Evolutionary conservation across 2,329 filamentous ascomycete species (phyloP).

Genomic region (Paecilomyces variotii): DNA sequence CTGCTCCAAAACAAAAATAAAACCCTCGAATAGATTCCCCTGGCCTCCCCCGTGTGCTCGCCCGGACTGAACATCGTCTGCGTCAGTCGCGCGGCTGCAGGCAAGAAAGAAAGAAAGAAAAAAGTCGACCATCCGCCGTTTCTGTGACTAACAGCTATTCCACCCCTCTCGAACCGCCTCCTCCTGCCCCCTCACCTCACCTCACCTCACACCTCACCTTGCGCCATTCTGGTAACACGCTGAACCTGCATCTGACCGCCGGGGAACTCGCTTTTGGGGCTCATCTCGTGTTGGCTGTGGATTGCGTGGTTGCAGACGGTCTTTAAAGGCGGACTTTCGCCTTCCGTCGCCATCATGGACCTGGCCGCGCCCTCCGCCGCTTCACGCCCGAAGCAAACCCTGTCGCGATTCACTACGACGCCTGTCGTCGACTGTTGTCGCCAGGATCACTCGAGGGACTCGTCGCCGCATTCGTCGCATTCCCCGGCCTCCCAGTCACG

Average conservation of each 20-base stretch:
- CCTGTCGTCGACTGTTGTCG: conserved; percentile 14
- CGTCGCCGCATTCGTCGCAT: conserved; percentile 24
- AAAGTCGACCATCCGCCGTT: conserved; percentile 1
- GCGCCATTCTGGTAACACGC: background rate
- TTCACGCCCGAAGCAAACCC: conserved; percentile 17
- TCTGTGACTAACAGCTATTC: conserved; percentile 13
- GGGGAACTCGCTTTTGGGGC: conserved; percentile 17
- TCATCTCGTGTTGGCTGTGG: conserved; percentile 8
- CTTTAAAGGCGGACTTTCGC: background rate
- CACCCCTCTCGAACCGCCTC: conserved; percentile 1
- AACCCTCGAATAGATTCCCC: background rate
- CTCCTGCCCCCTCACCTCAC: background rate
- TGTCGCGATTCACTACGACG: conserved; percentile 13
- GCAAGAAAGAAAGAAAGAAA: background rate
- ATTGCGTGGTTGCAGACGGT: conserved; percentile 4
- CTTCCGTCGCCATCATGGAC: background rate
- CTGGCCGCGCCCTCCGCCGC: conserved; percentile 14
- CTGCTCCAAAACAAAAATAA: background rate
- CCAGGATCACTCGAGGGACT: conserved; percentile 18
- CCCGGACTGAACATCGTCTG: background rate
- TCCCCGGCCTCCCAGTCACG: conserved; percentile 29
- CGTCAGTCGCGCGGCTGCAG: conserved; percentile 3
- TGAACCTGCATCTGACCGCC: conserved; percentile 14
- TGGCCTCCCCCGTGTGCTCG: background rate
- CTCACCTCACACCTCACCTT: background rate